A percentile compares a stretch with the other conserved stretches of the same genome.
Conservation (phyloP, 257 asterid genomes). For the Gentiana dahurica region DNA sequence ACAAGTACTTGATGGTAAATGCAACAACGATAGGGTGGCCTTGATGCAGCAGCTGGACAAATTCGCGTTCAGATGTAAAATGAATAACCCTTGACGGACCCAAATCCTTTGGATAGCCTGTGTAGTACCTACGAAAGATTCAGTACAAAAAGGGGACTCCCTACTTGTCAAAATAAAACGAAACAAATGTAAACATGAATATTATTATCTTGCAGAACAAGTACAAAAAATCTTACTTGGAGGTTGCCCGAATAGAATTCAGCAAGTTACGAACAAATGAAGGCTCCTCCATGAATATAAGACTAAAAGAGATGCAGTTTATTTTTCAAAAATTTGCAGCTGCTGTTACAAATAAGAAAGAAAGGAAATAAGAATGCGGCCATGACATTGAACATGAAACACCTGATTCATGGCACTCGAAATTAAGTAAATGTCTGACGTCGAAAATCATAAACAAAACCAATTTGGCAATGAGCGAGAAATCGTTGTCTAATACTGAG, state of each 20-base stretch:
- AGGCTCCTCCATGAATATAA: slow-evolving; percentile 39
- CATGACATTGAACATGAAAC: too few species aligned
- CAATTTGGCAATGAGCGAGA: too few species aligned
- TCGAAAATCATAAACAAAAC: too few species aligned
- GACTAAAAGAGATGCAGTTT: too few species aligned
- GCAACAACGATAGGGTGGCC: slow-evolving; percentile 92
- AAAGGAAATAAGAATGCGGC: too few species aligned
- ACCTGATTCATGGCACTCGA: too few species aligned
- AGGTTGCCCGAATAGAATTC: slow-evolving; percentile 58
- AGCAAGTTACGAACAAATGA: slow-evolving; percentile 45
- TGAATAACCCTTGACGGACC: slow-evolving; percentile 77
- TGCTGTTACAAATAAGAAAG: too few species aligned
- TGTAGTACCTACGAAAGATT: slow-evolving; percentile 51
- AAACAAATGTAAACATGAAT: neutral
- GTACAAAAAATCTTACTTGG: slow-evolving; percentile 36
- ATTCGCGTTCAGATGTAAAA: slow-evolving; percentile 88
- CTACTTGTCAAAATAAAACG: too few species aligned
- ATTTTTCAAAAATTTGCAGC: too few species aligned
- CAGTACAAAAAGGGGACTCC: slow-evolving; percentile 6
- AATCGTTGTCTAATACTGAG: too few species aligned
- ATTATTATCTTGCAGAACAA: neutral
- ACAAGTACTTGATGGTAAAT: slow-evolving; percentile 72
- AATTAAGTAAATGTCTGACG: too few species aligned
- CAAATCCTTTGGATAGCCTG: slow-evolving; percentile 88
- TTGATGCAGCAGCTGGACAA: slow-evolving; percentile 89